Evolutionary conservation across 78 protist species (phyloP), one percentile per base, ranked within the genome.

Genomic region (Dictyostelium capitatum): DNA sequence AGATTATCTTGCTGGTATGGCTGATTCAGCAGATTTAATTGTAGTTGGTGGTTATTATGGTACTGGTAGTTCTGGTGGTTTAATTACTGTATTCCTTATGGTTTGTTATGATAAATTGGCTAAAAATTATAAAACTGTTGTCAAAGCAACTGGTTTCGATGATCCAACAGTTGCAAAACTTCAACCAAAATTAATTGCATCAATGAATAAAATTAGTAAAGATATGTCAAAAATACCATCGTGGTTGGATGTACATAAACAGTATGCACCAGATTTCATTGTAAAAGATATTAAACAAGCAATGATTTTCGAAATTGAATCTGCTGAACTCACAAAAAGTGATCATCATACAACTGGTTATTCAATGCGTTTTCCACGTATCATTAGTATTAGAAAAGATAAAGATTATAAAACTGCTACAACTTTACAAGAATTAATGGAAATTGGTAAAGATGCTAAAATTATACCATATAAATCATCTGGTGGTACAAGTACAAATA

Each of bases 11-110:
- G 25, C 23, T 19, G 98, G 95, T n/a, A 72, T 96, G 94, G 96
- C 96, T 19, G 99, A 98, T 77, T 69, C 91, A 7, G 96, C 96
- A n/a, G 99, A 98, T 87, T 51, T 97, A 51, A 82, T 96, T 59
- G 95, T 83, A 5, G n/a, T 98, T 12, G 99, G 98, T 12, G 99
- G 95, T 9, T 81, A 62, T 23, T 96, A 80, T 53, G 99, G 99
- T 12, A 53, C 82, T 6, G 97, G 97, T 43, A 23, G 41, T 11
- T 37, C 69, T 25, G 97, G 97, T 57, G 97, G 97, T 30, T 23
- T 96, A 47, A 48, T 95, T 6, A 69, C 95, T 6, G 79, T 72
- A 11, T 96, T 95, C 20, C 78, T 97, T 4, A 97, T 97, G 98
- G 91, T 97, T 15, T 25, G 47, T 5, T 87, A 73, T 54, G 97